These are phyloP conservation scores for Sphaerulina vaccinii DNA, from an alignment of 2,329 filamentous ascomycete species.

Conservation along the genomic window DNA sequence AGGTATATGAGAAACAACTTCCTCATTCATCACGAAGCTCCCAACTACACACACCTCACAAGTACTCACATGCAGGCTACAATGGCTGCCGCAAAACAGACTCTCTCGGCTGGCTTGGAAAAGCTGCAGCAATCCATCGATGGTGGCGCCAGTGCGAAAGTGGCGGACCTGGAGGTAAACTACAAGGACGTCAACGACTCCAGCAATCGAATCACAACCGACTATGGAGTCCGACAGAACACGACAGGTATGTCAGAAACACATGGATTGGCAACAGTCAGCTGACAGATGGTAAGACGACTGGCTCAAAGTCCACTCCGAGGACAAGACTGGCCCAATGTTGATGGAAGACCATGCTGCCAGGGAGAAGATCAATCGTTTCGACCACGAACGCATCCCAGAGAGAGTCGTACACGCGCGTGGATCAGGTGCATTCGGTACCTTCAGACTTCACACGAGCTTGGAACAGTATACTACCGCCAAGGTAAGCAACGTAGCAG, in stretches of 20 bases:
- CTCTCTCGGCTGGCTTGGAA: conserved; percentile 27
- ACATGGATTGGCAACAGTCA: not conserved
- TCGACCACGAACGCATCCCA: conserved; percentile 72
- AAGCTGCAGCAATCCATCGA: conserved; percentile 36
- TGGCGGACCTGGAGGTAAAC: conserved; percentile 59
- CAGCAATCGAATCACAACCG: conserved; percentile 66
- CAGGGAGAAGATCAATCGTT: conserved; percentile 74
- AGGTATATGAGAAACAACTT: not conserved
- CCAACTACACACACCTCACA: not conserved
- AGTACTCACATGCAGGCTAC: conserved; percentile 7
- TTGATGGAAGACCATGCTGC: conserved; percentile 71
- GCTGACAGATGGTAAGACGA: conserved; percentile 53
- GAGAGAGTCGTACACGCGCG: conserved; percentile 68
- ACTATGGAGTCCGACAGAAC: conserved; percentile 71
- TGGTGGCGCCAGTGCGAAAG: conserved; percentile 49
- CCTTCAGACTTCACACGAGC: conserved; percentile 65
- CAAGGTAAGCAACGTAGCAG: too few species aligned
- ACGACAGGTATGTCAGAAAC: conserved; percentile 50
- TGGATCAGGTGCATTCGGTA: conserved; percentile 64
- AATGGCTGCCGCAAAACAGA: conserved; percentile 26
- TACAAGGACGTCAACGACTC: conserved; percentile 58
- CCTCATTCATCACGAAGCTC: not conserved
- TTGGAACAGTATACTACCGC: conserved; percentile 63
- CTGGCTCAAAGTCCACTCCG: conserved; percentile 67
- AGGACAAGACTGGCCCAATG: conserved; percentile 64